A percentile compares a stretch with the other conserved stretches of the same genome.
Conservation (phyloP, 345 rosid species). For the Laguncularia racemosa region DNA sequence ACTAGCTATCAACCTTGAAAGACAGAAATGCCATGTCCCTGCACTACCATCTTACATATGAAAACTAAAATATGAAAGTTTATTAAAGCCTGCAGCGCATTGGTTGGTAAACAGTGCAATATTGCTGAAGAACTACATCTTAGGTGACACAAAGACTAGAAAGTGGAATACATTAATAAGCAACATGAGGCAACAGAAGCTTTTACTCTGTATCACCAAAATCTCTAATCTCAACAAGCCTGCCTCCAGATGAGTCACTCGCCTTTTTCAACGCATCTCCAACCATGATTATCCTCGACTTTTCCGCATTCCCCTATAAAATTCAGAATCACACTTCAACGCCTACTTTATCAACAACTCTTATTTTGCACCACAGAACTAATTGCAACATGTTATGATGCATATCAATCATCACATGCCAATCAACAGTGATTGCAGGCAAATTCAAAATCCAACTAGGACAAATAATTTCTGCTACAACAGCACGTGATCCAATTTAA, state of each 20-base stretch:
- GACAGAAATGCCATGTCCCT: no score
- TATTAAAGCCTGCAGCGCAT: no score
- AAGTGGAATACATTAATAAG: not conserved
- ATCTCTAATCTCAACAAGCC: constrained; percentile 46
- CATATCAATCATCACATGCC: no score
- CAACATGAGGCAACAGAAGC: not conserved
- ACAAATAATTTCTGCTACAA: no score
- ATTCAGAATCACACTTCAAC: not conserved
- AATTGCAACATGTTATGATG: not conserved
- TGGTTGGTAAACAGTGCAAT: no score
- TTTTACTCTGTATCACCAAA: constrained; percentile 58
- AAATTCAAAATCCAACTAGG: no score
- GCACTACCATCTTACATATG: no score
- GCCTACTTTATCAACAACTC: not conserved
- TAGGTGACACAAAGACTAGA: not conserved
- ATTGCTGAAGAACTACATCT: no score
- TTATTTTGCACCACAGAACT: not conserved
- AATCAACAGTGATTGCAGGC: no score
- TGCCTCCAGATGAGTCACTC: constrained; percentile 43
- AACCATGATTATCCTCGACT: constrained; percentile 82
- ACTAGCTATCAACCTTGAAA: no score
- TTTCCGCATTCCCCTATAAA: constrained; percentile 79
- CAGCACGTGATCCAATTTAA: no score
- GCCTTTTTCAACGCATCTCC: constrained; percentile 81
- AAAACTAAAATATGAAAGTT: no score